Evolutionary conservation across 2,329 filamentous ascomycete species (phyloP), one percentile per base, ranked within the genome.

Genomic region (Sclerotinia spermophila): DNA sequence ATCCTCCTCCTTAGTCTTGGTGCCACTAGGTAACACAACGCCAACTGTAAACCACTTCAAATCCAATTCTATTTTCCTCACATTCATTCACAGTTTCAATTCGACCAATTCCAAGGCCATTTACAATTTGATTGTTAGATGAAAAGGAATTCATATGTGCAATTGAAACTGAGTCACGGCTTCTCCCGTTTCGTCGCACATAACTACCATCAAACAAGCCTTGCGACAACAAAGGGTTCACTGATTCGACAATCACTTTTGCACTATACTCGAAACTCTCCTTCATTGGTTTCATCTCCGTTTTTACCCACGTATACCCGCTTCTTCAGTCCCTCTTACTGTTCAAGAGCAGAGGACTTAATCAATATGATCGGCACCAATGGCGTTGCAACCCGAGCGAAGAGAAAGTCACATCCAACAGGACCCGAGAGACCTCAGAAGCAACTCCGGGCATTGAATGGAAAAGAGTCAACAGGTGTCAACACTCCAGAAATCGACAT

Each of bases 401-500:
- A 80, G 72, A 74, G 79, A 44, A 80, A 80, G 72, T 75, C 77
- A 67, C 74, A 78, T 68, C 74, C 78, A 59, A 74, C 72, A n/a
- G 60, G 72, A 1, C 71, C 73, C 6, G 78, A 78, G 65, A 73
- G 78, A 67, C 79, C 79, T 5, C 76, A 77, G 64, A 80, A 80
- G 62, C 78, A 79, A 59, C 75, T 78, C 38, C 72, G 76, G 51
- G 73, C 73, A 45, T 70, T 79, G n/a, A 79, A 78, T 68, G 79
- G 78, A 19, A 79, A 77, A 61, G 76, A 80, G 33, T 80, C 79
- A 33, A 75, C 74, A 6, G 78, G 78, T 19, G 75, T 78, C 24
- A 80, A 79, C 53, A 79, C 78, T 21, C 78, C 78, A 11, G 79
- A 80, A 53, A 65, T 78, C 11, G 70, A 61, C 8, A 66, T 77